Conservation (phyloP, 1,284 basidiomycete species). For the Trametes sp. region DNA sequence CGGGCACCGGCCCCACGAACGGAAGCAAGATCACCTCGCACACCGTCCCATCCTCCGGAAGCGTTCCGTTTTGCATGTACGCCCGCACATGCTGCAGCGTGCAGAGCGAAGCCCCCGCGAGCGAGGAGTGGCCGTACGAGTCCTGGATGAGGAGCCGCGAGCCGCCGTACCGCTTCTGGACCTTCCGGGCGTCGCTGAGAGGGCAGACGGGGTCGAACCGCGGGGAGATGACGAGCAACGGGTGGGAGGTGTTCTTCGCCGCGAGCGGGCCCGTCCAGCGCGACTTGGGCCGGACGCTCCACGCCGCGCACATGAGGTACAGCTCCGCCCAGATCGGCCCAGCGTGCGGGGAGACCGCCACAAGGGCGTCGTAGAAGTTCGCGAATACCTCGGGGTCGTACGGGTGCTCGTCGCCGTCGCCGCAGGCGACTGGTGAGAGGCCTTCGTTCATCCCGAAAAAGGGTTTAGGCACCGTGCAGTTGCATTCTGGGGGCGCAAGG, state of each 20-base stretch:
- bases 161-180: constrained; percentile 28
- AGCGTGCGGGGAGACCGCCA: constrained; percentile 45
- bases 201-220: constrained; percentile 33
- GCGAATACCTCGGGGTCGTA: constrained; percentile 25
- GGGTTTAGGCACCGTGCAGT: constrained; percentile 35
- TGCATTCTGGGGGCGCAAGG: constrained; percentile 34
- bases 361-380: constrained; percentile 40
- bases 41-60: constrained; percentile 50
- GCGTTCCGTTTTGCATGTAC: constrained; percentile 51
- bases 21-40: constrained; percentile 41
- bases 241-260: constrained; percentile 40
- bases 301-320: constrained; percentile 28
- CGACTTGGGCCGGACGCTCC: constrained; percentile 26
- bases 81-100: constrained; percentile 48
- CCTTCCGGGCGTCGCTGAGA: constrained; percentile 24
- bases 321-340: constrained; percentile 24
- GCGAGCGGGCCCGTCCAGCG: constrained; percentile 31
- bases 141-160: constrained; percentile 33
- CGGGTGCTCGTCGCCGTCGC: constrained; percentile 46
- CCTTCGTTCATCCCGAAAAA: constrained; percentile 38
- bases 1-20: constrained; percentile 23
- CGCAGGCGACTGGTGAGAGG: constrained; percentile 45
- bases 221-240: constrained; percentile 29
- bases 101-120: constrained; percentile 52
- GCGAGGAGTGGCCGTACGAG: constrained; percentile 49